phyloP scores from a whole-genome alignment of 2,329 filamentous ascomycete species.

The Lasiodiplodia citricola region DNA sequence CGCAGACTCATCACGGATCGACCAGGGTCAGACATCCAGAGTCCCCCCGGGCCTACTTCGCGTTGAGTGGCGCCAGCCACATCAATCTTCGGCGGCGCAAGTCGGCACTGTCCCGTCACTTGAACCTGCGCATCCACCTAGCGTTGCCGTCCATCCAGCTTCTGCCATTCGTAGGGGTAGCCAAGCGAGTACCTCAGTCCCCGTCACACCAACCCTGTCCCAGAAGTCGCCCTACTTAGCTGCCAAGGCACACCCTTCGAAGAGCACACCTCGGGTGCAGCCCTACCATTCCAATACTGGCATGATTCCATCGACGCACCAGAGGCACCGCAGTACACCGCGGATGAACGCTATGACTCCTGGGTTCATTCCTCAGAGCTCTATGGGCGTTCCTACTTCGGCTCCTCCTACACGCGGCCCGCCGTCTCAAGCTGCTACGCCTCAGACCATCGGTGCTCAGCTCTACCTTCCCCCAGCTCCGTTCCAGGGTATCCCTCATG shows the following conservation, averaged over 20 bases:
- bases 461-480: not conserved
- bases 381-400: not conserved
- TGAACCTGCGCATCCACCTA: no score
- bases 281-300: not conserved
- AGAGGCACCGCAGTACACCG: not conserved
- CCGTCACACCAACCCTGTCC: not conserved
- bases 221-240: not conserved
- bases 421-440: not conserved
- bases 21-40: not conserved
- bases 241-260: not conserved
- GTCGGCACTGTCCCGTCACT: not conserved
- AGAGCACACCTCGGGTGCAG: not conserved
- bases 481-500: not conserved
- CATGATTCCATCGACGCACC: not conserved
- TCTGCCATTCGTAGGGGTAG: not conserved
- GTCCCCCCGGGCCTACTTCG: not conserved
- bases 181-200: not conserved
- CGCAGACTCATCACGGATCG: not conserved
- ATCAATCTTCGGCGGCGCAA: not conserved
- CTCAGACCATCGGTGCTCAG: not conserved
- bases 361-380: slow-evolving; percentile 1
- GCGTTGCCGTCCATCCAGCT: not conserved
- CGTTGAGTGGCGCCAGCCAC: not conserved
- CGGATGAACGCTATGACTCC: slow-evolving; percentile 9
- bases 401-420: not conserved